Percentiles rank a stretch among this genome's conserved stretches.
Evolutionary conservation across 2,329 filamentous ascomycete species (phyloP).

Genomic region (Dothidotthia symphoricarpi): DNA sequence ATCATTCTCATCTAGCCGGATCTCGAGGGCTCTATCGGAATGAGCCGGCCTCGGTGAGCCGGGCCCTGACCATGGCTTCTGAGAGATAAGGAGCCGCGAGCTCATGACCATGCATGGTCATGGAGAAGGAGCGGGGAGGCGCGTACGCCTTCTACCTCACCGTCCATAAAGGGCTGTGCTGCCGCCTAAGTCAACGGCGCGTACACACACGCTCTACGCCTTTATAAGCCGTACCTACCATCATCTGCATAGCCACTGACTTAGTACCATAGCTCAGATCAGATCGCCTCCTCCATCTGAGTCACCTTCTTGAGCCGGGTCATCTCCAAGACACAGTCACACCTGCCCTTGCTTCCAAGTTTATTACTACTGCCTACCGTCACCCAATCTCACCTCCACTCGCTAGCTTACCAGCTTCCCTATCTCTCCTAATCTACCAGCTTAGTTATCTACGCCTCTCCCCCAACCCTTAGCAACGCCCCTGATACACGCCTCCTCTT

Average conservation of each 20-base stretch:
- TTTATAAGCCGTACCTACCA: conserved; percentile 17
- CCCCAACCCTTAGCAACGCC: too few relatives aligned
- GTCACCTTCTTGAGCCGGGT: conserved; percentile 38
- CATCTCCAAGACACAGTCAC: conserved; percentile 37
- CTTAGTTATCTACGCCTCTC: conserved; percentile 9
- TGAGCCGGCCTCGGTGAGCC: conserved; percentile 33
- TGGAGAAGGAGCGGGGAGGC: conserved; percentile 23
- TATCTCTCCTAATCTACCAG: conserved; percentile 11
- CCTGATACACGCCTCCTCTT: conserved; percentile 7
- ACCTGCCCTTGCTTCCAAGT: conserved; percentile 22
- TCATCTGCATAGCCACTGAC: conserved; percentile 32
- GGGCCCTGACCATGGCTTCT: conserved; percentile 22
- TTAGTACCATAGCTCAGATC: conserved; percentile 11
- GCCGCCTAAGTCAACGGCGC: conserved; percentile 11
- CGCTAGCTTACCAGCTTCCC: conserved; percentile 5
- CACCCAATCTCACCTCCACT: background rate
- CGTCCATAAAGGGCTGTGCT: conserved; percentile 25
- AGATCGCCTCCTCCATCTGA: conserved; percentile 24
- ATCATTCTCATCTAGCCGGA: conserved; percentile 32
- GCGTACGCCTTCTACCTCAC: conserved; percentile 23
- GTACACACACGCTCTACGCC: conserved; percentile 22
- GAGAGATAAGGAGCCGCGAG: conserved; percentile 5
- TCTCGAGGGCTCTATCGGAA: conserved; percentile 12
- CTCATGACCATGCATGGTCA: conserved; percentile 14
- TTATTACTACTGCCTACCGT: conserved; percentile 34